Evolutionary conservation across 306 rosid species (phyloP).

Genomic region (Carpinus viminea): DNA sequence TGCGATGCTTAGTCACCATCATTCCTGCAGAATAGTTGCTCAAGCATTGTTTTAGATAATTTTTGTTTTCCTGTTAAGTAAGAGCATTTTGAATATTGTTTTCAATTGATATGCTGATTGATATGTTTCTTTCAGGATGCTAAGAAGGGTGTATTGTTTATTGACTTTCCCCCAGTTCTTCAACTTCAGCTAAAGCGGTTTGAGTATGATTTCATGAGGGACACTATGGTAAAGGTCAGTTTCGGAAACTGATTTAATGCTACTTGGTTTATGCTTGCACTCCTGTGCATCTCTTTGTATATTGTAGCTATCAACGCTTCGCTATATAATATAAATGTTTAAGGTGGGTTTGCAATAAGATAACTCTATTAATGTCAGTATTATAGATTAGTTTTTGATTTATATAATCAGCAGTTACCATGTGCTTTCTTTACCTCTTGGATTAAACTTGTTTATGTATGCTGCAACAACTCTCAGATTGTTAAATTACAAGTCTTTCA

Average conservation of each 20-base stretch:
- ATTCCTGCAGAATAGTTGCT: background rate
- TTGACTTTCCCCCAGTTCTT: conserved; percentile 97
- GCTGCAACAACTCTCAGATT: background rate
- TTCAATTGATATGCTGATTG: background rate
- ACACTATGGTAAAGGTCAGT: conserved; percentile 94
- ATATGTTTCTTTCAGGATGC: conserved; percentile 68
- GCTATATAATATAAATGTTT: background rate
- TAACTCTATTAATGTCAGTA: background rate
- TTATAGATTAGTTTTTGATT: background rate
- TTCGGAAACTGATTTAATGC: conserved; percentile 13
- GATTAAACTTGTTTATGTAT: background rate
- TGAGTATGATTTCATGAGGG: conserved; percentile 84
- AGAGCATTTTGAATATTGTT: background rate
- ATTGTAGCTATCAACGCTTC: background rate
- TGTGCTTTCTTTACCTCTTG: background rate
- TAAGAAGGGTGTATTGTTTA: conserved; percentile 85
- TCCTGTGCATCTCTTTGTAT: background rate
- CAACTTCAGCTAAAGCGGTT: conserved; percentile 94
- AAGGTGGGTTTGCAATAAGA: background rate
- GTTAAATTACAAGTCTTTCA: background rate
- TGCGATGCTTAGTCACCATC: background rate
- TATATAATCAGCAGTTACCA: background rate
- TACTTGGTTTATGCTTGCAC: conserved; percentile 4
- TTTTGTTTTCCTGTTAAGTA: background rate
- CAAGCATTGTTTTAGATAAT: background rate